Conservation (phyloP, 2,329 filamentous ascomycete genomes). For the Botrytis tulipae region DNA sequence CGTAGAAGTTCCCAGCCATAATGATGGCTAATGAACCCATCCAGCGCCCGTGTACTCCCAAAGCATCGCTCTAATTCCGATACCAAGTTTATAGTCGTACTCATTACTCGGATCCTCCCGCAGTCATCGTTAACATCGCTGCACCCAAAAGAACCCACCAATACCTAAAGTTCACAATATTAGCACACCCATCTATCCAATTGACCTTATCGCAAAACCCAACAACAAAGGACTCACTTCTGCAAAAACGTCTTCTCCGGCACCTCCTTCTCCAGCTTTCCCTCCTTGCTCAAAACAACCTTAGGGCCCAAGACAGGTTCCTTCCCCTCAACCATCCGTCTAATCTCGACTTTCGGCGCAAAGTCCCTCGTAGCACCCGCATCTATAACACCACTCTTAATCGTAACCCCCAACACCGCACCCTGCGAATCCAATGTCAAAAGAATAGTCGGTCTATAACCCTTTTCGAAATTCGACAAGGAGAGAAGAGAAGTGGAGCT, state of each 20-base stretch:
- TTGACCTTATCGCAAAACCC: background rate
- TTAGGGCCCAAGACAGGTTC: constrained; percentile 62
- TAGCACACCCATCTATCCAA: background rate
- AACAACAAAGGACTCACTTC: constrained; percentile 51
- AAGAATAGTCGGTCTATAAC: constrained; percentile 57
- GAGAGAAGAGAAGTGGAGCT: constrained; percentile 56
- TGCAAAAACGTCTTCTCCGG: constrained; percentile 64
- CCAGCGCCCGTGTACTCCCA: background rate
- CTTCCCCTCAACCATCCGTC: constrained; percentile 49
- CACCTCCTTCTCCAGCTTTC: constrained; percentile 54
- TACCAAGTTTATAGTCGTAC: background rate
- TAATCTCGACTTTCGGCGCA: constrained; percentile 56
- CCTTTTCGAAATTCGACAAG: constrained; percentile 58
- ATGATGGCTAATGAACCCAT: background rate
- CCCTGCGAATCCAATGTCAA: constrained; percentile 50
- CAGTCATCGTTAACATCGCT: constrained; percentile 53
- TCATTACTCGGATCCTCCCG: constrained; percentile 48
- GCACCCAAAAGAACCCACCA: constrained; percentile 62
- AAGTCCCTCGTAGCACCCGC: constrained; percentile 65
- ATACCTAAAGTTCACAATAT: constrained; percentile 42
- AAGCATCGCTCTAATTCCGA: background rate
- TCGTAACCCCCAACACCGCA: constrained; percentile 49
- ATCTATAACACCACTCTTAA: constrained; percentile 59
- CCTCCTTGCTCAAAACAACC: constrained; percentile 59
- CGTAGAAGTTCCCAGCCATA: background rate